Percentiles rank a stretch among this genome's conserved stretches.
These are phyloP conservation scores for Phyllosticta citribraziliensis DNA, from an alignment of 2,329 filamentous ascomycete genomes.

Conservation along the genomic window DNA sequence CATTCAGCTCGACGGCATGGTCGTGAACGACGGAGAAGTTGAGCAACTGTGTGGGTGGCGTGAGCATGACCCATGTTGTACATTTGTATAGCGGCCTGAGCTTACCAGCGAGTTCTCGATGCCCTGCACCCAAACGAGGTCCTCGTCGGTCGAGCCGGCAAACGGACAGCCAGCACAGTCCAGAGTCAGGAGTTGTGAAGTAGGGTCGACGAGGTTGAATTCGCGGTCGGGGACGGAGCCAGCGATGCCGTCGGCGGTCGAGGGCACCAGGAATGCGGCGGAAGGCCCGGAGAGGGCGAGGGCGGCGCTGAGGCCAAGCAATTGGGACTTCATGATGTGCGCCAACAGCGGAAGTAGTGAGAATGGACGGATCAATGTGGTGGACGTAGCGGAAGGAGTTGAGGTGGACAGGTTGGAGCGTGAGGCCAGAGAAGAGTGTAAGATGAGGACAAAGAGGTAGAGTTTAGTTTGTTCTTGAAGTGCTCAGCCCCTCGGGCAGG, in stretches of 20 bases:
- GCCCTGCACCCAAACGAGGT: constrained; percentile 21
- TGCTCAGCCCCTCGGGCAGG: background rate
- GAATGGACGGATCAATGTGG: background rate
- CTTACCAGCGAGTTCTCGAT: constrained; percentile 26
- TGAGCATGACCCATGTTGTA: constrained; percentile 15
- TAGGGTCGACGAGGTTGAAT: constrained; percentile 19
- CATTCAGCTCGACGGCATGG: constrained; percentile 25
- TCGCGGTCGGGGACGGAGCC: constrained; percentile 18
- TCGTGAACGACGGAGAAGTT: constrained; percentile 26
- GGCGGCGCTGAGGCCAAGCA: constrained; percentile 23
- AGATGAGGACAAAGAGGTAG: background rate
- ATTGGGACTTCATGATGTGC: constrained; percentile 22
- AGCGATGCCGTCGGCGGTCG: constrained; percentile 17
- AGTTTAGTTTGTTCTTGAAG: background rate
- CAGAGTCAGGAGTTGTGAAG: constrained; percentile 22
- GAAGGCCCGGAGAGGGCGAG: constrained; percentile 23
- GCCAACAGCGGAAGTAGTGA: background rate
- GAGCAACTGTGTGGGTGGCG: constrained; percentile 19
- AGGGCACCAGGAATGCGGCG: constrained; percentile 10
- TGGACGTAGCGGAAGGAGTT: background rate
- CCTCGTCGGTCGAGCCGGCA: constrained; percentile 9
- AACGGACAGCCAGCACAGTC: constrained; percentile 25
- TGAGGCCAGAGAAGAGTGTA: background rate
- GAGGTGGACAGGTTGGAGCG: background rate
- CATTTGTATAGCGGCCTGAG: constrained; percentile 11